Evolutionary conservation across 164 flowering plant genomes (phyloP).

Genomic region (Warburgia ugandensis): DNA sequence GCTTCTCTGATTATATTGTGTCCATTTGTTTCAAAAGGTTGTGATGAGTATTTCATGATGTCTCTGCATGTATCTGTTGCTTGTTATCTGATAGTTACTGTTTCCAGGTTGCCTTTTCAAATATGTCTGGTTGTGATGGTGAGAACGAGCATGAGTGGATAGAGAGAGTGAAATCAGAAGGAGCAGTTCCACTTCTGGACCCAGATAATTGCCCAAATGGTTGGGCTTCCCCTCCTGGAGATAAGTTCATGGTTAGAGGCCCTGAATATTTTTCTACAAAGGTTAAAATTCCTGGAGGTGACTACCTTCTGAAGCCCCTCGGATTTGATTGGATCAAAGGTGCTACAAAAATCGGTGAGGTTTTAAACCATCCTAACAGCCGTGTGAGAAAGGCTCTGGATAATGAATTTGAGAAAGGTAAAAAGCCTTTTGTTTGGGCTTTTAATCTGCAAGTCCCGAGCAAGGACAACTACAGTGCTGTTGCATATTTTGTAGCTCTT

Average conservation of each 20-base stretch:
- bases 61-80: too few species aligned
- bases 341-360: conserved; percentile 50
- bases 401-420: conserved; percentile 33
- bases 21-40: too few species aligned
- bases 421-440: conserved; percentile 81
- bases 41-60: too few species aligned
- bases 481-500: conserved; percentile 58
- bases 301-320: conserved; percentile 68
- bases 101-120: conserved; percentile 1
- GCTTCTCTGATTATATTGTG: too few species aligned
- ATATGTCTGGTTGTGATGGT: conserved; percentile 17
- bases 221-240: conserved; percentile 82
- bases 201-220: conserved; percentile 74
- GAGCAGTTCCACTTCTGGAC: conserved; percentile 65
- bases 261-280: conserved; percentile 66
- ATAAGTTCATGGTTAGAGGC: conserved; percentile 75
- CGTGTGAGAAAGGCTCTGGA: conserved; percentile 64
- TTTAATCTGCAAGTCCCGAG: conserved; percentile 80
- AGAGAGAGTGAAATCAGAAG: conserved; percentile 49
- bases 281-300: conserved; percentile 74
- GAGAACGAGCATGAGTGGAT: conserved; percentile 45
- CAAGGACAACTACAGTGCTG: conserved; percentile 74
- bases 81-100: neutral
- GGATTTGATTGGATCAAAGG: conserved; percentile 94
- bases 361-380: conserved; percentile 49